Conservation (phyloP, 352 stramenopile species). For the Pythium rishiriense region DNA sequence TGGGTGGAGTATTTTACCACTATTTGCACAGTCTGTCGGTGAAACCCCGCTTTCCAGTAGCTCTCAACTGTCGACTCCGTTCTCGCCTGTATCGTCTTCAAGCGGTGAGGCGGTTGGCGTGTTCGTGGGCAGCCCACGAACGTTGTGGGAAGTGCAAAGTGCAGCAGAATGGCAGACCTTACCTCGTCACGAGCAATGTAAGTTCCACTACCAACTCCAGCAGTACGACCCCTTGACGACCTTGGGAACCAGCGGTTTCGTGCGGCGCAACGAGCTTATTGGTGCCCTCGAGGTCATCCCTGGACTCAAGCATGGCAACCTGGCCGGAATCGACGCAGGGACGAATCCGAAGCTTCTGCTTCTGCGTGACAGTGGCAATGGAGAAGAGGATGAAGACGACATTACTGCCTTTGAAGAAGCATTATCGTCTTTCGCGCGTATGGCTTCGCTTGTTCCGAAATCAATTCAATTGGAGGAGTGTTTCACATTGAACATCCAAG, state of each 20-base stretch:
- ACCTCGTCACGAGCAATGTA: slow-evolving; percentile 52
- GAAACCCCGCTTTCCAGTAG: slow-evolving; percentile 5
- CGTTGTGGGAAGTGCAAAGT: slow-evolving; percentile 61
- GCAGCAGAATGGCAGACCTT: slow-evolving; percentile 55
- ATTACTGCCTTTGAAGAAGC: slow-evolving; percentile 50
- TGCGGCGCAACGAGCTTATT: slow-evolving; percentile 89
- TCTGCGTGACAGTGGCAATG: slow-evolving; percentile 12
- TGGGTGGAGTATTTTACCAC: slow-evolving; percentile 91
- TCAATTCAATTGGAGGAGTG: slow-evolving; percentile 54
- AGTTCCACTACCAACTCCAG: slow-evolving; percentile 69
- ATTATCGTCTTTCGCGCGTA: slow-evolving; percentile 54
- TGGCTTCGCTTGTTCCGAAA: slow-evolving; percentile 65
- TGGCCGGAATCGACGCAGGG: slow-evolving; percentile 67
- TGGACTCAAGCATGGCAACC: slow-evolving; percentile 67
- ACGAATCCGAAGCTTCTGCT: slow-evolving; percentile 65
- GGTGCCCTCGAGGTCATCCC: slow-evolving; percentile 72
- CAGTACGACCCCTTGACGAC: slow-evolving; percentile 59
- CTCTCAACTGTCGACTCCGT: slow-evolving; percentile 27
- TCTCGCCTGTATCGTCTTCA: slow-evolving; percentile 23
- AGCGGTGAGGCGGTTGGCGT: slow-evolving; percentile 65
- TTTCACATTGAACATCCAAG: slow-evolving; percentile 58
- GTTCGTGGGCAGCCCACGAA: slow-evolving; percentile 69
- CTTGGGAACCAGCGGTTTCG: slow-evolving; percentile 45
- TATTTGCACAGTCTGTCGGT: slow-evolving; percentile 60
- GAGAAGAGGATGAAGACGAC: slow-evolving; percentile 34